These are phyloP conservation scores for Puccinia coronata DNA, from an alignment of 1,284 basidiomycete genomes.

Conservation along the genomic window DNA sequence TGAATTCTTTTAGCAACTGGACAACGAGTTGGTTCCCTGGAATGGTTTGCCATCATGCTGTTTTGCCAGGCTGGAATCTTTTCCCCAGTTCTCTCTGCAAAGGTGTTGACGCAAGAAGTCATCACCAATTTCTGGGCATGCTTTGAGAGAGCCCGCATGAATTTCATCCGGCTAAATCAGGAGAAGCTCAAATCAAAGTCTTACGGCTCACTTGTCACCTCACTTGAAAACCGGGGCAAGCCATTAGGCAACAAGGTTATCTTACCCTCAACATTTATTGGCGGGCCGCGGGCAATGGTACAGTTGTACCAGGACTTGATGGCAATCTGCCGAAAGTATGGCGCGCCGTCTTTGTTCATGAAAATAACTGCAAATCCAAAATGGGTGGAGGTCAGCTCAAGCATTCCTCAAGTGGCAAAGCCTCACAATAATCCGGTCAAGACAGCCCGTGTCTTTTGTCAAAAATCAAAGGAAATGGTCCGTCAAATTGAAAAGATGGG, in stretches of 20 bases:
- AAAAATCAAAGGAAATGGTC: conserved; percentile 57
- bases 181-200: neutral
- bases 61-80: neutral
- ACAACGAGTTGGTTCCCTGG: no score
- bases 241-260: conserved; percentile 50
- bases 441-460: conserved; percentile 63
- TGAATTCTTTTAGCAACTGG: no score
- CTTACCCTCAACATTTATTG: conserved; percentile 60
- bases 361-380: conserved; percentile 61
- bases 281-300: conserved; percentile 59
- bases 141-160: no score
- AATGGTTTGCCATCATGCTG: neutral
- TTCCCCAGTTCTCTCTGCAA: neutral
- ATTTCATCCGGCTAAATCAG: neutral
- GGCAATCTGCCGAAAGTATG: conserved; percentile 57
- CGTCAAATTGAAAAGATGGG: conserved; percentile 51
- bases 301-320: conserved; percentile 61
- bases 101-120: neutral
- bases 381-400: conserved; percentile 61
- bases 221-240: conserved; percentile 17
- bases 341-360: conserved; percentile 60
- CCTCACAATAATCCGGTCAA: conserved; percentile 60
- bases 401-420: conserved; percentile 61
- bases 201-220: neutral
- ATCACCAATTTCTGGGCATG: no score